A percentile compares a stretch with the other conserved stretches of the same genome.
Conservation (phyloP, 495 filamentous ascomycete genomes). For the Articulospora tetracladia region DNA sequence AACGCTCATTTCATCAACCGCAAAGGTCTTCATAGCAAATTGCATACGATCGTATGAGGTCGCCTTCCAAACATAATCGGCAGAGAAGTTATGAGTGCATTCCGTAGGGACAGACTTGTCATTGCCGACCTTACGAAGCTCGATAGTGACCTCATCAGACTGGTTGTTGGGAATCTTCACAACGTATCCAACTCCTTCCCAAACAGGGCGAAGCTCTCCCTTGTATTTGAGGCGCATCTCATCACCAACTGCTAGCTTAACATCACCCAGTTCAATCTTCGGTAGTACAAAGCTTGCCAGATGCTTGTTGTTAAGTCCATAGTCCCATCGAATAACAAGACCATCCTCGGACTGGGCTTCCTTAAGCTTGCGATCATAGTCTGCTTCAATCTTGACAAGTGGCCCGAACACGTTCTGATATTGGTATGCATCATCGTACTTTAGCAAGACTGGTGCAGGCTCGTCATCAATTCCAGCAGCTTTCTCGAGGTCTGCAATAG, state of each 20-base stretch:
- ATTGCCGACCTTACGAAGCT: slow-evolving; percentile 82
- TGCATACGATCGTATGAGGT: slow-evolving; percentile 99
- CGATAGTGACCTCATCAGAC: slow-evolving; percentile 95
- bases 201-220: slow-evolving; percentile 87
- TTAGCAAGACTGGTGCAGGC: slow-evolving; percentile 85
- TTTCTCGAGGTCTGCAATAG: slow-evolving; percentile 90
- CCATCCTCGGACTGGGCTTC: slow-evolving; percentile 96
- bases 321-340: slow-evolving; percentile 90
- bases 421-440: slow-evolving; percentile 97
- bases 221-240: slow-evolving; percentile 98
- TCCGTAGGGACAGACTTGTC: slow-evolving; percentile 96
- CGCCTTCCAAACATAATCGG: slow-evolving; percentile 99
- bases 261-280: slow-evolving; percentile 95
- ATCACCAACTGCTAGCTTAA: slow-evolving; percentile 96
- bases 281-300: slow-evolving; percentile 93
- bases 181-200: slow-evolving; percentile 98
- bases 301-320: slow-evolving; percentile 97
- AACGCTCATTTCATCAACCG: slow-evolving; percentile 96
- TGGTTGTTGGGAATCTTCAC: slow-evolving; percentile 99
- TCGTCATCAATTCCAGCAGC: slow-evolving; percentile 92
- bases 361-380: slow-evolving; percentile 98
- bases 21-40: slow-evolving; percentile 98
- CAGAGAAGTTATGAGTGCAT: slow-evolving; percentile 96
- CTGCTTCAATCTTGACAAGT: slow-evolving; percentile 98
- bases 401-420: slow-evolving; percentile 99